phyloP scores from a whole-genome alignment of 2,329 filamentous ascomycete species.

The Ascochyta viciae-villosae region DNA sequence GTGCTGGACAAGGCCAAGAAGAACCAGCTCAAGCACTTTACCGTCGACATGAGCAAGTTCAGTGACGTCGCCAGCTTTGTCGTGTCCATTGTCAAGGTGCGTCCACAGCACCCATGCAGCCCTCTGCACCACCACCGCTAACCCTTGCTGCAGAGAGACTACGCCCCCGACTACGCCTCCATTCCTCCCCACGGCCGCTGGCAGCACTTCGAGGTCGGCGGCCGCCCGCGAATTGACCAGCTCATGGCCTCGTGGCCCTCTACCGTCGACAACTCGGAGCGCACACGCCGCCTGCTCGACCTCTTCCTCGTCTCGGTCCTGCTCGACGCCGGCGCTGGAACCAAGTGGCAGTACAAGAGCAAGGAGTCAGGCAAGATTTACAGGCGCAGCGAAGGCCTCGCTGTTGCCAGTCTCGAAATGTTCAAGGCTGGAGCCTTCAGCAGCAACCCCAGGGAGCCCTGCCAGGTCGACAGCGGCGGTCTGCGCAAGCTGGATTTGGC shows the following conservation, averaged over 20 bases:
- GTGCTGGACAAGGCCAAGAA: slow-evolving; percentile 78
- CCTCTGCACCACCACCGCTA: background rate
- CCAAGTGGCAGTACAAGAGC: slow-evolving; percentile 90
- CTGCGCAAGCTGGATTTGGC: slow-evolving; percentile 77
- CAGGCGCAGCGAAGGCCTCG: slow-evolving; percentile 85
- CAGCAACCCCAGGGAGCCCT: slow-evolving; percentile 78
- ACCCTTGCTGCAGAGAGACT: slow-evolving; percentile 64
- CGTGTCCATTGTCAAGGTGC: slow-evolving; percentile 92
- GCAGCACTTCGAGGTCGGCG: slow-evolving; percentile 73
- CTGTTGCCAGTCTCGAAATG: slow-evolving; percentile 82
- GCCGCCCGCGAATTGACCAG: slow-evolving; percentile 74
- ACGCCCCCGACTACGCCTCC: slow-evolving; percentile 69
- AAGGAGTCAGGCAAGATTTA: slow-evolving; percentile 85
- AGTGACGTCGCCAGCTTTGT: slow-evolving; percentile 84
- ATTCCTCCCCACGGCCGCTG: slow-evolving; percentile 84
- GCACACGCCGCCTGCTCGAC: slow-evolving; percentile 77
- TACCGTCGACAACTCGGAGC: slow-evolving; percentile 73
- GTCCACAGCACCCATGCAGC: slow-evolving; percentile 57
- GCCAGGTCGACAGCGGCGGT: slow-evolving; percentile 86
- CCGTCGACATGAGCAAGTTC: slow-evolving; percentile 86
- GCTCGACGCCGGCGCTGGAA: slow-evolving; percentile 87
- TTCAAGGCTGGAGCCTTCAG: slow-evolving; percentile 93
- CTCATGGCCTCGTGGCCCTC: slow-evolving; percentile 73
- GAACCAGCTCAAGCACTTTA: slow-evolving; percentile 84
- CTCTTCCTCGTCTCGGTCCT: slow-evolving; percentile 82